Evolutionary conservation across 1,284 basidiomycete genomes (phyloP).

Genomic region (Phylloboletellus chloephorus): DNA sequence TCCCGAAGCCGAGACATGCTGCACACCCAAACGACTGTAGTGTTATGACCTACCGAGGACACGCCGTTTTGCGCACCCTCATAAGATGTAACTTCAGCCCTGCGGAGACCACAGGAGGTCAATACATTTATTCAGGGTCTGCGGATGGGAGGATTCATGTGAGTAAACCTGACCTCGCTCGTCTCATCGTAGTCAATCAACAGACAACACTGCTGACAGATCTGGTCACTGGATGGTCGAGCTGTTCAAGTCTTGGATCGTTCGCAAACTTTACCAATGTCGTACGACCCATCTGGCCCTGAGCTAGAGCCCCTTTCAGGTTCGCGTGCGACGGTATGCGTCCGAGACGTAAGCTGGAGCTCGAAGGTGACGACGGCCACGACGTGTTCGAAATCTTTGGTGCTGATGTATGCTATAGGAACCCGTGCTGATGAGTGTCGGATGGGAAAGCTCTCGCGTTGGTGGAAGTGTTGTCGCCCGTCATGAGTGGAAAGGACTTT

Average conservation of each 20-base stretch:
- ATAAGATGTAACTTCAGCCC: conserved; percentile 97
- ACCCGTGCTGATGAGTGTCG: conserved; percentile 87
- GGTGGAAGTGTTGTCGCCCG: conserved; percentile 80
- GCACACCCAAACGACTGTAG: conserved; percentile 85
- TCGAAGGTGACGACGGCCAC: conserved; percentile 44
- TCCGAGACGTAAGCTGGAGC: conserved; percentile 93
- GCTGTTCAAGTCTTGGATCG: conserved; percentile 84
- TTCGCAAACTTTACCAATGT: conserved; percentile 66
- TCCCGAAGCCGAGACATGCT: conserved; percentile 63
- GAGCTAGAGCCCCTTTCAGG: conserved; percentile 35
- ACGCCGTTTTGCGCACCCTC: conserved; percentile 86
- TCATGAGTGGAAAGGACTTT: conserved; percentile 91
- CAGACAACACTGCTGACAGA: conserved; percentile 42
- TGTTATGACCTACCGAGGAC: conserved; percentile 94
- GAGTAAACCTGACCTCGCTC: conserved; percentile 23
- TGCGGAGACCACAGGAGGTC: conserved; percentile 82
- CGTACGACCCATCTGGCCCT: conserved; percentile 57
- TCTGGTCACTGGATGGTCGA: conserved; percentile 92
- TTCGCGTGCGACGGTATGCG: conserved; percentile 45
- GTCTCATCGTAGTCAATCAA: neutral
- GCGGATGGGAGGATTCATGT: conserved; percentile 81
- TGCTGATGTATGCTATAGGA: conserved; percentile 44
- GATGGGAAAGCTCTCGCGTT: conserved; percentile 75
- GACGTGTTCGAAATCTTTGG: neutral
- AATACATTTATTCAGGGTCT: conserved; percentile 92